phyloP scores from a whole-genome alignment of 306 rosid genomes.

The Lupinus albus region DNA sequence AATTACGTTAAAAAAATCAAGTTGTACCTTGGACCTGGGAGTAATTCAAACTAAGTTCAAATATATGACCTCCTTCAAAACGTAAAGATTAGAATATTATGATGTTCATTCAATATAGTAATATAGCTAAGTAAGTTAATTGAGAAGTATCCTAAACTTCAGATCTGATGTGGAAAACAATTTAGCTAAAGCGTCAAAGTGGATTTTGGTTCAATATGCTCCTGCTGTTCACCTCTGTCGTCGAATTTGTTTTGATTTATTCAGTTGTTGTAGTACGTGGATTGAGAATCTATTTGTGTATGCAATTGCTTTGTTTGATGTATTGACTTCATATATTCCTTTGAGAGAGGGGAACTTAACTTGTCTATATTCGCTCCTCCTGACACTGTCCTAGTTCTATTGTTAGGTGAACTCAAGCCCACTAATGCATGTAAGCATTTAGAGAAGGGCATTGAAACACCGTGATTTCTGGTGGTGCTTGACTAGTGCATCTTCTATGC shows the following conservation, averaged over 20 bases:
- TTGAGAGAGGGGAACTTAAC: neutral
- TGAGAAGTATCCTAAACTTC: neutral
- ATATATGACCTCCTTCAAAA: neutral
- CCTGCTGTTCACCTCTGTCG: neutral
- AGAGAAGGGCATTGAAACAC: slow-evolving; percentile 41
- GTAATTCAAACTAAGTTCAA: neutral
- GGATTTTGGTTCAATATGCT: slow-evolving; percentile 22
- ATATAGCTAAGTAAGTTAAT: neutral
- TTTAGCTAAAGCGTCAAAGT: slow-evolving; percentile 4
- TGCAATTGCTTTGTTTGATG: slow-evolving; percentile 8
- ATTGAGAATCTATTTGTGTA: neutral
- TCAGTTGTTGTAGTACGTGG: neutral
- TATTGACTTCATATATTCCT: slow-evolving; percentile 24
- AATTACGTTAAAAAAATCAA: neutral
- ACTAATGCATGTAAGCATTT: slow-evolving; percentile 36
- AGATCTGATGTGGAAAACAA: slow-evolving; percentile 16
- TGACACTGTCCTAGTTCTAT: slow-evolving; percentile 45
- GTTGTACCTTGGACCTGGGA: neutral
- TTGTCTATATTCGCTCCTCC: slow-evolving; percentile 25
- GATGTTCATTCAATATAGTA: neutral
- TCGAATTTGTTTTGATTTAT: slow-evolving; percentile 11
- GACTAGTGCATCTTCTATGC: slow-evolving; percentile 76
- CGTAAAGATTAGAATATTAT: neutral
- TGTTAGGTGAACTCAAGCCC: slow-evolving; percentile 52
- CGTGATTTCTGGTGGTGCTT: slow-evolving; percentile 51